These are phyloP conservation scores for Trichoderma afroharzianum DNA, from an alignment of 2,329 filamentous ascomycete genomes.

Conservation along the genomic window DNA sequence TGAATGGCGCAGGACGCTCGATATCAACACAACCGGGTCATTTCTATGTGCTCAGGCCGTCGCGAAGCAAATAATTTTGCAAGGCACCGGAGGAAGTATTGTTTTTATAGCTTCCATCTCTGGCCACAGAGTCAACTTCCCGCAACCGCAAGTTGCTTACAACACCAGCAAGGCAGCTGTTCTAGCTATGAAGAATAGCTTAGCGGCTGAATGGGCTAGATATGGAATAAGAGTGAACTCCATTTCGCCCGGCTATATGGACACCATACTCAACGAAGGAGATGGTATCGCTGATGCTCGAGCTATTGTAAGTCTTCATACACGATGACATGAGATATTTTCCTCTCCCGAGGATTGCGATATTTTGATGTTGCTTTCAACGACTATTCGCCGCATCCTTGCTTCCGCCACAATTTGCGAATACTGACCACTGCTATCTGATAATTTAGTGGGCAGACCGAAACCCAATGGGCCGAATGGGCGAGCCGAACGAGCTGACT, in stretches of 20 bases:
- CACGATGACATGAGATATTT: not conserved
- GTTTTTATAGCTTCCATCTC: conserved; percentile 66
- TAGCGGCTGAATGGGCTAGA: conserved; percentile 70
- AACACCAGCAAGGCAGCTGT: conserved; percentile 70
- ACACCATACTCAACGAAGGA: conserved; percentile 68
- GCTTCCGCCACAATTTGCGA: not conserved
- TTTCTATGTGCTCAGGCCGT: not conserved
- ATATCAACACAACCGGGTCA: conserved; percentile 65
- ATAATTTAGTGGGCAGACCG: conserved; percentile 51
- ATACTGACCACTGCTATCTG: not conserved
- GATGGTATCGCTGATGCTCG: conserved; percentile 44
- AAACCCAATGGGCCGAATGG: conserved; percentile 65
- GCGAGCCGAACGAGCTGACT: conserved; percentile 57
- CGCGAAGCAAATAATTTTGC: conserved; percentile 44
- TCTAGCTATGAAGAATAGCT: conserved; percentile 56
- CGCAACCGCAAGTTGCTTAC: conserved; percentile 68
- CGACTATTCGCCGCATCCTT: no score
- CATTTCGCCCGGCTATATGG: conserved; percentile 72
- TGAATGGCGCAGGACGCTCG: conserved; percentile 62
- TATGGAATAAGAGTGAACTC: conserved; percentile 69
- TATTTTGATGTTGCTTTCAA: no score
- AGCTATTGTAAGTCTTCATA: conserved; percentile 34
- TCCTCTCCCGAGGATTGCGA: not conserved
- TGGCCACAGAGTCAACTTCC: conserved; percentile 65
- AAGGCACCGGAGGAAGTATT: conserved; percentile 55